Evolutionary conservation across 1,139 yeast genomes (phyloP).

Genomic region (Candida sanyaensis): DNA sequence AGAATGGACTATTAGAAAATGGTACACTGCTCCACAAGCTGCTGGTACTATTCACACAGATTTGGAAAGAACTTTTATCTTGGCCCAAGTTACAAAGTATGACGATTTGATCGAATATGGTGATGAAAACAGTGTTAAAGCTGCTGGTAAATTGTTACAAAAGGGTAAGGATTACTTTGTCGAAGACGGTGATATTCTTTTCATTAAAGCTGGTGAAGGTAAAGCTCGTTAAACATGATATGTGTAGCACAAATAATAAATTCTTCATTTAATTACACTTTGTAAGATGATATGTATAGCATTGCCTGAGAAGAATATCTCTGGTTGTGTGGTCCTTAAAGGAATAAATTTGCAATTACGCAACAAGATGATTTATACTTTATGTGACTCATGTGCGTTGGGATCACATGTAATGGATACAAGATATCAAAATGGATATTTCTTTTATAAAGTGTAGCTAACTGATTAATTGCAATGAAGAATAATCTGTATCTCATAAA

Average conservation of each 20-base stretch:
- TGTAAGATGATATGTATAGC: no score
- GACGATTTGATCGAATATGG: slow-evolving; percentile 71
- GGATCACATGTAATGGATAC: no score
- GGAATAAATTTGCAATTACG: no score
- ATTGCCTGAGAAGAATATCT: no score
- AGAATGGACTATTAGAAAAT: slow-evolving; percentile 87
- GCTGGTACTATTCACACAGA: slow-evolving; percentile 83
- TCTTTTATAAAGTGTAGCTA: no score
- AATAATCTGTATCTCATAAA: no score
- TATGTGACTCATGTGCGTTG: no score
- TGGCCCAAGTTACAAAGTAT: slow-evolving; percentile 50
- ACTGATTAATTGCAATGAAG: no score
- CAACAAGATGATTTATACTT: no score
- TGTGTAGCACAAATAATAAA: neutral
- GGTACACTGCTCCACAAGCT: slow-evolving; percentile 85
- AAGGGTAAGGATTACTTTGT: slow-evolving; percentile 98
- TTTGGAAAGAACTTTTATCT: slow-evolving; percentile 51
- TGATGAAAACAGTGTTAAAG: slow-evolving; percentile 83
- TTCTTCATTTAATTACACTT: neutral
- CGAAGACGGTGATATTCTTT: slow-evolving; percentile 78
- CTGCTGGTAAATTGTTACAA: slow-evolving; percentile 88
- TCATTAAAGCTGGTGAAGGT: slow-evolving; percentile 97
- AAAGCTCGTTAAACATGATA: slow-evolving; percentile 53
- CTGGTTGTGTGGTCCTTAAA: no score
- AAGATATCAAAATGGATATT: no score